These are phyloP conservation scores for Didymosphaeria variabile DNA, from an alignment of 2,329 filamentous ascomycete genomes.

Conservation along the genomic window DNA sequence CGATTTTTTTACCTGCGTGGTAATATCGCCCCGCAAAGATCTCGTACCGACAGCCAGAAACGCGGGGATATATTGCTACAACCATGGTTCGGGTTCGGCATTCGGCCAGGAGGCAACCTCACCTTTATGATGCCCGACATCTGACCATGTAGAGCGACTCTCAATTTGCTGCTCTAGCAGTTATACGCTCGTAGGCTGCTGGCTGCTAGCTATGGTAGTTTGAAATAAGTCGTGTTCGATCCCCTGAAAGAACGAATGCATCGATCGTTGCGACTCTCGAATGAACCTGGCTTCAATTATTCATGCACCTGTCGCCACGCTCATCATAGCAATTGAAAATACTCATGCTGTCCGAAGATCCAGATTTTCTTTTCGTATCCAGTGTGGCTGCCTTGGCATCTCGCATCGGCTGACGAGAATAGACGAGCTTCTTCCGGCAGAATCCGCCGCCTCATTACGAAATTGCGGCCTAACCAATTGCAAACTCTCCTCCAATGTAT, in stretches of 20 bases:
- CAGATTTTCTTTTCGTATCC: slow-evolving; percentile 19
- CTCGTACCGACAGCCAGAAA: slow-evolving; percentile 24
- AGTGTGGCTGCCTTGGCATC: slow-evolving; percentile 1
- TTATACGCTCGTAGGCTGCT: no score
- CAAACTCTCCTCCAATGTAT: neutral
- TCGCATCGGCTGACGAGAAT: slow-evolving; percentile 21
- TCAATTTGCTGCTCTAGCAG: no score
- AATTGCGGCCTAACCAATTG: slow-evolving; percentile 20
- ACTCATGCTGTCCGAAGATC: slow-evolving; percentile 4
- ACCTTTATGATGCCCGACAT: neutral
- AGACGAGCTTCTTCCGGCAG: slow-evolving; percentile 37
- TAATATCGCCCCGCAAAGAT: slow-evolving; percentile 33
- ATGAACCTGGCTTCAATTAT: neutral
- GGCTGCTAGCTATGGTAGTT: no score
- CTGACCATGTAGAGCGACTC: no score
- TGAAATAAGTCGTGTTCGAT: no score
- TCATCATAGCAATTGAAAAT: neutral
- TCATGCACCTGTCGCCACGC: neutral
- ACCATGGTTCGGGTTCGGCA: slow-evolving; percentile 16
- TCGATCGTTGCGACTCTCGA: no score
- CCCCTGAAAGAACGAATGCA: no score
- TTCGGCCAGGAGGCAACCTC: slow-evolving; percentile 12
- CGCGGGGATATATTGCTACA: slow-evolving; percentile 19
- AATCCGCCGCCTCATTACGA: slow-evolving; percentile 24
- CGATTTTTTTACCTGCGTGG: neutral